Conservation (phyloP, 768 basidiomycete species). For the Russula griseocarnosa region DNA sequence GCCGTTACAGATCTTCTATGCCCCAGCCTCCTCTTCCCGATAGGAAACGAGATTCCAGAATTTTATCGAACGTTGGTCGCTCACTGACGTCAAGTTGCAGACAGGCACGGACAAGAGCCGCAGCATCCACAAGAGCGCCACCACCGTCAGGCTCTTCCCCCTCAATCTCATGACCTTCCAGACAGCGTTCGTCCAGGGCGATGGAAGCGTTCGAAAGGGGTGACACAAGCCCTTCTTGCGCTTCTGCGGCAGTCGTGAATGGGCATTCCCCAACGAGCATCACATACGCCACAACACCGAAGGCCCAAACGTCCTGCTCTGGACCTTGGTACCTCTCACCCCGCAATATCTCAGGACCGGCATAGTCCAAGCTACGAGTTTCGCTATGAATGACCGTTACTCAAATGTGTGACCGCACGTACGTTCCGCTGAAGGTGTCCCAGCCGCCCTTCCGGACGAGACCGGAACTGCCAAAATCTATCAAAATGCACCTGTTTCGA, state of each 20-base stretch:
- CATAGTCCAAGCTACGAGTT: slow-evolving; percentile 73
- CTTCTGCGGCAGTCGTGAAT: slow-evolving; percentile 86
- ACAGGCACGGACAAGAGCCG: slow-evolving; percentile 78
- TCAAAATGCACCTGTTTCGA: slow-evolving; percentile 80
- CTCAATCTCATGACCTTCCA: slow-evolving; percentile 64
- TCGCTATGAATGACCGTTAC: slow-evolving; percentile 26
- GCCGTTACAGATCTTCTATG: slow-evolving; percentile 30
- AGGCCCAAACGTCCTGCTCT: slow-evolving; percentile 98
- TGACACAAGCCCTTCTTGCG: slow-evolving; percentile 76
- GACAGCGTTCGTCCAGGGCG: slow-evolving; percentile 74
- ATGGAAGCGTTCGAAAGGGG: slow-evolving; percentile 75
- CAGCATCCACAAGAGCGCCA: slow-evolving; percentile 78
- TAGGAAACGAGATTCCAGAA: slow-evolving; percentile 78
- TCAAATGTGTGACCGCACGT: slow-evolving; percentile 38
- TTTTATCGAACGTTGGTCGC: slow-evolving; percentile 81
- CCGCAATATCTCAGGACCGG: slow-evolving; percentile 92
- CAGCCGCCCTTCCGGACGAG: slow-evolving; percentile 78
- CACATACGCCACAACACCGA: slow-evolving; percentile 95
- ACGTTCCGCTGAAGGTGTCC: slow-evolving; percentile 92
- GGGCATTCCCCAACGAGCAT: slow-evolving; percentile 90
- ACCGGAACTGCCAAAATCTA: slow-evolving; percentile 95
- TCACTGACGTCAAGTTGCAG: slow-evolving; percentile 71
- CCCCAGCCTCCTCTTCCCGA: slow-evolving; percentile 75
- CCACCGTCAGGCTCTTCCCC: slow-evolving; percentile 82
- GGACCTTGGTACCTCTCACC: slow-evolving; percentile 94